Evolutionary conservation across 2,329 filamentous ascomycete species (phyloP), one percentile per base, ranked within the genome.

Genomic region (Colletotrichum liaoningense): DNA sequence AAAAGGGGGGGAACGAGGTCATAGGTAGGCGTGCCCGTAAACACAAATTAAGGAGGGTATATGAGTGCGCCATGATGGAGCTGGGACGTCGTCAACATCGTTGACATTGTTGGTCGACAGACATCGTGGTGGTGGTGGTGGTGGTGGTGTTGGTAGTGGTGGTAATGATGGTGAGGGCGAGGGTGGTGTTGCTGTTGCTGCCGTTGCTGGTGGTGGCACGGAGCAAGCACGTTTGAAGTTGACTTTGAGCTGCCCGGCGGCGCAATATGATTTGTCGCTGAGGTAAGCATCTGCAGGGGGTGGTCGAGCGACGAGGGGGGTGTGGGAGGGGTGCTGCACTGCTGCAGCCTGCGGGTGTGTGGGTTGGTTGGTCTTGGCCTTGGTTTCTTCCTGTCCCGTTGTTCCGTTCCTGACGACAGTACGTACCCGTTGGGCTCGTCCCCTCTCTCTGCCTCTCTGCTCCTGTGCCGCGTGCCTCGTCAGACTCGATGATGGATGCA

Each of bases 211-310:
- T 59, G 78, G 79, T 79, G 79, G 80, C 80, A 79, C 80, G 79
- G 67, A 70, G 66, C 70, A 69, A 57, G 58, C 67, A 75, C 78
- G 83, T 85, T 85, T 84, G 84, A 85, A 80, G 81, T 85, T 83
- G 78, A 82, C 81, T 80, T 82, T 80, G 77, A 76, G 77, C 79
- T 80, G 79, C 77, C 58, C 68, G 55, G 55, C 56, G 63, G 58
- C 74, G 74, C 70, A 67, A 67, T 64, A 59, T 79, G 77, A 80
- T 81, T 81, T 75, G 79, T 70, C 70, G 76, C 70, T 77, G 77
- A 75, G 63, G 75, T 77, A 78, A 78, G 75, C 77, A 63, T 54
- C 64, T 75, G 74, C 76, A 77, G 74, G 77, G 77, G 67, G 55
- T 38, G 28, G 26, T 12, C 42, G 22, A n/a, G n/a, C n/a, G n/a